Evolutionary conservation across 2,329 filamentous ascomycete genomes (phyloP), one percentile per base, ranked within the genome.

Genomic region (Acephala macrosclerotiorum): DNA sequence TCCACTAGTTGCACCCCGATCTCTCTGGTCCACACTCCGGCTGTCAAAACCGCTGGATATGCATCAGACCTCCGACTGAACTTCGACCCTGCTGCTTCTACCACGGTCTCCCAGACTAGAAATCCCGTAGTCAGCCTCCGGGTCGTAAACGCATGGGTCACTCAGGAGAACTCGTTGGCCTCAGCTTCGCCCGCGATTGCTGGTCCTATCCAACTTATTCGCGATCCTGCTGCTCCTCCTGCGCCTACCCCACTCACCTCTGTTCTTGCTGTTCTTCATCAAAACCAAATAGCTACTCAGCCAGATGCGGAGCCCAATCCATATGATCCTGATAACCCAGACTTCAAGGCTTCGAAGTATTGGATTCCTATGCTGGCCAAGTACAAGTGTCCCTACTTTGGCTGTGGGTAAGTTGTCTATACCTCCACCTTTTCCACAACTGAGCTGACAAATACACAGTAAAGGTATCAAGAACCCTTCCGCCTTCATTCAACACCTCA

Each of bases 401-500:
- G 68, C 2, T 76, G 74, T 70, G 62, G 49, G 73, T 75, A 70
- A 71, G 72, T 72, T 22, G 25, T n/a, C 11, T 1, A 4, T 53
- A 25, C 3, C 59, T 8, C 8, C 2, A 26, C 2, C 16, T 45
- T 36, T 6, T 61, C 5, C 33, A 38, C 12, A 5, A 26, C 4
- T 25, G 5, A 8, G 33, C 63, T 60, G 53, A 68, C 33, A 16
- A 3, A 33, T 40, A 26, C 47, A 20, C 33, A 64, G 71, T 11
- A 73, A 72, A 55, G 69, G 63, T 12, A 57, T 55, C 26, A 33
- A 56, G 12, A 49, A 47, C n/a, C 22, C 53, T 6, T 22, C 22
- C 18, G 65, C 64, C 1, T 73, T 75, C 36, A 66, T 68, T 22
- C 38, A 63, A 20, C 86, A 88, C 70, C 79, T 88, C 26, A 75